Conservation (phyloP, 129 eudicot genomes). For the Chrysanthemum makinoi region DNA sequence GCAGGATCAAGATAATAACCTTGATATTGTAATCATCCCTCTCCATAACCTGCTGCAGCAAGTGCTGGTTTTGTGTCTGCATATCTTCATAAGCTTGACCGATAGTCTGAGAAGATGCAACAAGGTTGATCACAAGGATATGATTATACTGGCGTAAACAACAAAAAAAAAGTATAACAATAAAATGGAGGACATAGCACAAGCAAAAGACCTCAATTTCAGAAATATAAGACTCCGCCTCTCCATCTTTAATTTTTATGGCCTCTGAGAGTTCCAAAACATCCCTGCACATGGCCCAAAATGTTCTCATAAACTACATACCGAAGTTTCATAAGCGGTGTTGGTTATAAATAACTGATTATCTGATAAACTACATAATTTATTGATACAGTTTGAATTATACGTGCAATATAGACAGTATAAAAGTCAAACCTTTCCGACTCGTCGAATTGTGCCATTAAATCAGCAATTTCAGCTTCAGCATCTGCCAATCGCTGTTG, state of each 20-base stretch:
- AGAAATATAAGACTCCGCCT: constrained; percentile 84
- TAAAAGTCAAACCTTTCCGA: constrained; percentile 69
- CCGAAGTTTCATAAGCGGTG: neutral
- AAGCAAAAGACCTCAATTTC: constrained; percentile 77
- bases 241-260: constrained; percentile 85
- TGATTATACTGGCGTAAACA: constrained; percentile 5
- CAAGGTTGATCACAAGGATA: neutral
- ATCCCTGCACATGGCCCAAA: constrained; percentile 44
- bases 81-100: constrained; percentile 99
- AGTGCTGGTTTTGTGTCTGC: constrained; percentile 94
- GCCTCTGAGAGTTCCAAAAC: constrained; percentile 84
- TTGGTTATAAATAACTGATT: no score
- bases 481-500: constrained; percentile 74
- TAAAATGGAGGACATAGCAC: constrained; percentile 7
- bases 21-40: constrained; percentile 97
- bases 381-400: neutral
- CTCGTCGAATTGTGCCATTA: constrained; percentile 67
- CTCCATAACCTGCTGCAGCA: constrained; percentile 82
- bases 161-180: neutral
- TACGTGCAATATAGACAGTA: constrained; percentile 3
- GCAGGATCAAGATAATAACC: constrained; percentile 40
- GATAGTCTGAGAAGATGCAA: constrained; percentile 60
- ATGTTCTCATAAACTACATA: constrained; percentile 9
- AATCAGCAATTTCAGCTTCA: constrained; percentile 89
- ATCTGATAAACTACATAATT: no score